Conservation (phyloP, 371 early-diverging fungal genomes). For the Coemansia sp. region DNA sequence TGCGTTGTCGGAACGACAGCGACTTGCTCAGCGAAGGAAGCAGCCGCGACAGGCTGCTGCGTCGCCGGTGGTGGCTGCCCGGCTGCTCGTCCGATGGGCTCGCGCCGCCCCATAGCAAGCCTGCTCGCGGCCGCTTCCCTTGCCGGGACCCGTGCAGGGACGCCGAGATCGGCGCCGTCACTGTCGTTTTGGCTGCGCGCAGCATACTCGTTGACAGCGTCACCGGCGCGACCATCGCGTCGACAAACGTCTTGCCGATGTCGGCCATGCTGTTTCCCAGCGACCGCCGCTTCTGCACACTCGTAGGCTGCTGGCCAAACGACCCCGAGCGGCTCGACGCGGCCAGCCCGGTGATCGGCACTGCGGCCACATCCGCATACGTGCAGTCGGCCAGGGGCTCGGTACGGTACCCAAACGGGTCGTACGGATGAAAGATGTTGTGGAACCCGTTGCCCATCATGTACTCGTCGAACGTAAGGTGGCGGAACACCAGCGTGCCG, state of each 20-base stretch:
- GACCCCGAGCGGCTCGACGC: background rate
- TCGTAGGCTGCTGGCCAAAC: background rate
- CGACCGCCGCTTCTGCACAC: constrained; percentile 1
- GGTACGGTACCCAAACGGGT: constrained; percentile 49
- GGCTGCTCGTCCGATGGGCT: background rate
- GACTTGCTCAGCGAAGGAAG: too few species aligned
- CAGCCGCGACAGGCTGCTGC: too few species aligned
- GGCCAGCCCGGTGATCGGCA: constrained; percentile 24
- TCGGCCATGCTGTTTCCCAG: constrained; percentile 23
- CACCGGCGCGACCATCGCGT: constrained; percentile 21
- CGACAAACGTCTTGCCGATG: constrained; percentile 29
- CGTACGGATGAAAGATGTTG: constrained; percentile 51
- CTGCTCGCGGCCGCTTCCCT: background rate
- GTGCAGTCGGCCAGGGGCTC: constrained; percentile 38
- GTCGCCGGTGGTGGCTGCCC: too few species aligned
- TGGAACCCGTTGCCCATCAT: constrained; percentile 33
- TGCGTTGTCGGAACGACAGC: background rate
- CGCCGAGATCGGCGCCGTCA: constrained; percentile 12
- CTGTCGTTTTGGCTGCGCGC: constrained; percentile 21
- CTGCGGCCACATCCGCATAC: constrained; percentile 33
- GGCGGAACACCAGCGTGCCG: constrained; percentile 42
- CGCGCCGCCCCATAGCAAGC: background rate
- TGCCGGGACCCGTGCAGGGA: background rate
- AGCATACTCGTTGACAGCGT: constrained; percentile 21
- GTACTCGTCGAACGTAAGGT: constrained; percentile 24